These are phyloP conservation scores for Dorcoceras hygrometricum DNA, from an alignment of 257 asterid species.

Conservation along the genomic window DNA sequence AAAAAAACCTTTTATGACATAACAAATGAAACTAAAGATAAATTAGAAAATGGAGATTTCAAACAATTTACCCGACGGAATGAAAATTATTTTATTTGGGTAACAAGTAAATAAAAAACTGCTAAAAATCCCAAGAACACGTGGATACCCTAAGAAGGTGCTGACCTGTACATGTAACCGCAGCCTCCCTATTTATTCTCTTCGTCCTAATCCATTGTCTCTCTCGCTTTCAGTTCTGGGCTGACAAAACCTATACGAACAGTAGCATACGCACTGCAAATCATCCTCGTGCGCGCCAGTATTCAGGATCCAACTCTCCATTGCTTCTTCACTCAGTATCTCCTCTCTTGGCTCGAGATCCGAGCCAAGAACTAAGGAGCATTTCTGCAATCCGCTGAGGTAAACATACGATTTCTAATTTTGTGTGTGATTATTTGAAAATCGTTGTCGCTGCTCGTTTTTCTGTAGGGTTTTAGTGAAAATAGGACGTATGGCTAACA, in stretches of 20 bases:
- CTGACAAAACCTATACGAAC: constrained; percentile 19
- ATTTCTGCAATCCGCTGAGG: constrained; percentile 36
- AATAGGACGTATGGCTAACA: constrained; percentile 56
- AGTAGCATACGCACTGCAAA: constrained; percentile 15
- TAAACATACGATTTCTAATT: constrained; percentile 6
- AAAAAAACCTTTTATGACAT: too few relatives aligned
- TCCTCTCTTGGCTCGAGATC: constrained; percentile 96
- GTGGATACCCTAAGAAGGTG: constrained; percentile 38
- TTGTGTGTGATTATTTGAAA: constrained; percentile 6
- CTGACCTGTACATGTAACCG: constrained; percentile 55
- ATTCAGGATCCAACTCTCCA: constrained; percentile 37
- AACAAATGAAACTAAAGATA: too few relatives aligned
- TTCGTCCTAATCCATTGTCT: constrained; percentile 42
- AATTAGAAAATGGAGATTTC: too few relatives aligned
- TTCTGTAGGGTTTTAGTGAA: constrained; percentile 41
- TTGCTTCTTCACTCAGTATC: constrained; percentile 33
- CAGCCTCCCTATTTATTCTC: constrained; percentile 57
- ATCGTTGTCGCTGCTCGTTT: constrained; percentile 13
- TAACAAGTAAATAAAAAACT: too few relatives aligned
- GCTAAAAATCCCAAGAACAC: too few relatives aligned
- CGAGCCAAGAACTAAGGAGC: constrained; percentile 74
- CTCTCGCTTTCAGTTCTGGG: constrained; percentile 22
- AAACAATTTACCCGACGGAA: too few relatives aligned
- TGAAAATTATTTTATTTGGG: too few relatives aligned
- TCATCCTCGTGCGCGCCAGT: constrained; percentile 25